Percentiles rank a stretch among this genome's conserved stretches.
Conservation (phyloP, 208 protist genomes). For the Sergeia podlipaevii region DNA sequence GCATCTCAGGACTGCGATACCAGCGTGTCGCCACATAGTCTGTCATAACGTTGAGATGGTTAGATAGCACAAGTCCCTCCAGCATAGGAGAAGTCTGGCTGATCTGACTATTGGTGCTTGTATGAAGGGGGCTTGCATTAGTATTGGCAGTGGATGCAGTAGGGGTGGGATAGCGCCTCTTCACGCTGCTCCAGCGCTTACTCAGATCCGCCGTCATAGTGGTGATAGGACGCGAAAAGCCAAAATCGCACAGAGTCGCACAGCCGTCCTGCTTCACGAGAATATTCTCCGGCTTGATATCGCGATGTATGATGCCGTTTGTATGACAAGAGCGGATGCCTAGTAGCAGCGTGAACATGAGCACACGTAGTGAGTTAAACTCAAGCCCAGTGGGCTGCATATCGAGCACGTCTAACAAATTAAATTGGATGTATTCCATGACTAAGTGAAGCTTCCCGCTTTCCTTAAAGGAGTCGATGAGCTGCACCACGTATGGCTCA, state of each 20-base stretch:
- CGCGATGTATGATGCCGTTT: conserved; percentile 89
- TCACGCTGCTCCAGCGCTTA: neutral
- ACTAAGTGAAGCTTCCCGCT: conserved; percentile 91
- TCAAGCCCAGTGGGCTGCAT: conserved; percentile 42
- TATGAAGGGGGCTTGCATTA: neutral
- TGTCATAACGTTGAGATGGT: conserved; percentile 54
- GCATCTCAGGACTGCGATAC: conserved; percentile 93
- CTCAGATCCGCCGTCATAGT: neutral
- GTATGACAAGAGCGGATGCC: conserved; percentile 90
- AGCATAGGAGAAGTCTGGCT: conserved; percentile 19
- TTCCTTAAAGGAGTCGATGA: conserved; percentile 84
- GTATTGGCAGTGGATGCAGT: conserved; percentile 12
- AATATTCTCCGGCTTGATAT: conserved; percentile 93
- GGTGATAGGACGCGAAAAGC: conserved; percentile 65
- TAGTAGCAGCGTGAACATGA: conserved; percentile 88
- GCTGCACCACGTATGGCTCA: conserved; percentile 88
- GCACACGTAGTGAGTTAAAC: conserved; percentile 37
- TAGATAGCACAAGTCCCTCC: conserved; percentile 38
- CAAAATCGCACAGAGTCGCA: conserved; percentile 89
- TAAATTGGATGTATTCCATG: conserved; percentile 92
- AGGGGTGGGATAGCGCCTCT: too few relatives aligned
- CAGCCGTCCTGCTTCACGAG: conserved; percentile 58
- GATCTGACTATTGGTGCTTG: neutral
- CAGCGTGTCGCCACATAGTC: conserved; percentile 92
- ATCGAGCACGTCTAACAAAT: conserved; percentile 89